phyloP scores from a whole-genome alignment of 176 grass and related monocot genomes.

The Coix lacrymajobi region DNA sequence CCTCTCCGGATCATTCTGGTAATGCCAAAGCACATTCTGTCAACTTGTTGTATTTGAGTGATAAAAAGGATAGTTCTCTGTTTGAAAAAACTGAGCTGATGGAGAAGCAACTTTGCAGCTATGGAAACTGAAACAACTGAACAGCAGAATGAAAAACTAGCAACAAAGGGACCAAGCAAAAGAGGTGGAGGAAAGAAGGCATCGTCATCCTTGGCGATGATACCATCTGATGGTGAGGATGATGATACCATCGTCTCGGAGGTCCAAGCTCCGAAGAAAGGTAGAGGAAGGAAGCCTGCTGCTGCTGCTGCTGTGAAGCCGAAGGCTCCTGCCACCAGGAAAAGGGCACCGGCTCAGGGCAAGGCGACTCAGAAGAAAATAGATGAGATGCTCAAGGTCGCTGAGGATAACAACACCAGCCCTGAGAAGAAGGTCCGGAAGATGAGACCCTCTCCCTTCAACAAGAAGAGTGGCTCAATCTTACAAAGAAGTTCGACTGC shows the following conservation, averaged over 20 bases:
- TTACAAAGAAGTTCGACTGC: slow-evolving; percentile 4
- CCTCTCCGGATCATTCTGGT: slow-evolving; percentile 40
- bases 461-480: slow-evolving; percentile 67
- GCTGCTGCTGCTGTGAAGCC: slow-evolving; percentile 21
- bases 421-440: slow-evolving; percentile 71
- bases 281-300: slow-evolving; percentile 44
- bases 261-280: slow-evolving; percentile 38
- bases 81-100: slow-evolving; percentile 12
- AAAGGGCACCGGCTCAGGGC: slow-evolving; percentile 29
- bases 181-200: slow-evolving; percentile 41
- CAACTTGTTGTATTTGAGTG: neutral
- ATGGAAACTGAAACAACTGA: slow-evolving; percentile 35
- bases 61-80: neutral
- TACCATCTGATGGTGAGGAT: slow-evolving; percentile 44
- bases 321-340: slow-evolving; percentile 11
- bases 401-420: slow-evolving; percentile 35
- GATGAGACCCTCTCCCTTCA: slow-evolving; percentile 65
- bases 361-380: slow-evolving; percentile 32
- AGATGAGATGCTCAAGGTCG: slow-evolving; percentile 35
- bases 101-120: slow-evolving; percentile 28
- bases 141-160: slow-evolving; percentile 1
- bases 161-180: slow-evolving; percentile 37
- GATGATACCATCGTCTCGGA: slow-evolving; percentile 27
- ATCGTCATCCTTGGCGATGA: neutral
- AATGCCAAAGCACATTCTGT: neutral